Percentiles rank a stretch among this genome's conserved stretches.
Conservation (phyloP, 2,329 filamentous ascomycete genomes). For the Hypoxylon sp. region DNA sequence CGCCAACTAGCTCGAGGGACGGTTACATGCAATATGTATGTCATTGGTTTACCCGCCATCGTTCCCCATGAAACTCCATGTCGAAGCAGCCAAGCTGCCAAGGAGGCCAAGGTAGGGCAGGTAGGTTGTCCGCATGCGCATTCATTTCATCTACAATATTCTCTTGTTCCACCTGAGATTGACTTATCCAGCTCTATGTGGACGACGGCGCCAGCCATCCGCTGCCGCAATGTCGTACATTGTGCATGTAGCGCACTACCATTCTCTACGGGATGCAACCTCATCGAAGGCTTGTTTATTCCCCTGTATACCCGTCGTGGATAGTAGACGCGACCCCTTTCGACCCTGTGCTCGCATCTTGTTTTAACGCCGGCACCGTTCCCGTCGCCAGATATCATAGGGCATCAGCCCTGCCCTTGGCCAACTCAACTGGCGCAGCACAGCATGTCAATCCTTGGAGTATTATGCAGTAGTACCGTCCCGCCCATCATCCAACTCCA, state of each 20-base stretch:
- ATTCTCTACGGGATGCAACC: slow-evolving; percentile 36
- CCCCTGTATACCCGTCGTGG: slow-evolving; percentile 35
- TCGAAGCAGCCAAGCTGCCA: no score
- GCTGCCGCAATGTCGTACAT: slow-evolving; percentile 41
- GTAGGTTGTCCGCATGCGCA: slow-evolving; percentile 26
- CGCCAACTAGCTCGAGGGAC: slow-evolving; percentile 13
- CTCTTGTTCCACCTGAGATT: slow-evolving; percentile 33
- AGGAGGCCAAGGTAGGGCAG: slow-evolving; percentile 4
- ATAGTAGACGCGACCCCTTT: slow-evolving; percentile 27
- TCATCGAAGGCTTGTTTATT: slow-evolving; percentile 35
- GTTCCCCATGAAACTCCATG: slow-evolving; percentile 18
- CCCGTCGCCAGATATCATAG: slow-evolving; percentile 24
- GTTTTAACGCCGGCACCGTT: slow-evolving; percentile 29
- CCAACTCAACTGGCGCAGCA: slow-evolving; percentile 22
- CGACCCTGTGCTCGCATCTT: slow-evolving; percentile 28
- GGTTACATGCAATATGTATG: slow-evolving; percentile 29
- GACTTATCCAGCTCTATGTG: slow-evolving; percentile 34
- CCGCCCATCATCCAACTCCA: slow-evolving; percentile 27
- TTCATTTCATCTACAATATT: slow-evolving; percentile 37
- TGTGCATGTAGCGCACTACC: slow-evolving; percentile 29
- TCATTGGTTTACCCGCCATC: slow-evolving; percentile 20
- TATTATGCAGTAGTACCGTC: slow-evolving; percentile 25
- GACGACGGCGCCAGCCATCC: slow-evolving; percentile 39
- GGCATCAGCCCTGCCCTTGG: slow-evolving; percentile 29
- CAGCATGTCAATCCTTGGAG: slow-evolving; percentile 34